Evolutionary conservation across 1,284 basidiomycete species (phyloP).

Genomic region (Prillingera fragicola): DNA sequence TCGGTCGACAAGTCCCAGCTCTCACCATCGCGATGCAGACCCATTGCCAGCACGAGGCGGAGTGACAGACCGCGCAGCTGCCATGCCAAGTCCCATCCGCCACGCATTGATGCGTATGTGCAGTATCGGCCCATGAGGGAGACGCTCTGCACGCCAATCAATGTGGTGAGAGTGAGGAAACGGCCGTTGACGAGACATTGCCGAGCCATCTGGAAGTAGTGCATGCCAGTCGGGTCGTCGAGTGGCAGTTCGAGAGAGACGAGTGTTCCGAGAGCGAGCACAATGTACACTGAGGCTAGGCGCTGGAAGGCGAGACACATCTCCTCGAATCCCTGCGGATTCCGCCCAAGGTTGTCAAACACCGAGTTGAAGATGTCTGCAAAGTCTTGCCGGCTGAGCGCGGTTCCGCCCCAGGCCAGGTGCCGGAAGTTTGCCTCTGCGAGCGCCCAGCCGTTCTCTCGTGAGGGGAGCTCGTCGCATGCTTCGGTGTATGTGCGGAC

Average conservation of each 20-base stretch:
- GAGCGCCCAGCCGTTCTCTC: slow-evolving; percentile 22
- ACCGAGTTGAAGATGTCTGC: slow-evolving; percentile 18
- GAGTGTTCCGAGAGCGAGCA: slow-evolving; percentile 31
- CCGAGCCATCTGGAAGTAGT: slow-evolving; percentile 25
- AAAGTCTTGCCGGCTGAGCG: slow-evolving; percentile 14
- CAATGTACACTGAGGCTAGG: slow-evolving; percentile 26
- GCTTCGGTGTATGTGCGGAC: background rate
- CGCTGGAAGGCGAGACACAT: slow-evolving; percentile 13
- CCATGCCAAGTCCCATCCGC: slow-evolving; percentile 14
- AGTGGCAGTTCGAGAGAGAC: slow-evolving; percentile 33
- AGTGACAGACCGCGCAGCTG: slow-evolving; percentile 24
- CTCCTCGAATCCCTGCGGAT: slow-evolving; percentile 10
- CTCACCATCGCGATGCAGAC: slow-evolving; percentile 24
- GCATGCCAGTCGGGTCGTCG: slow-evolving; percentile 25
- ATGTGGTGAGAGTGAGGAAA: slow-evolving; percentile 29
- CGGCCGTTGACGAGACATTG: slow-evolving; percentile 31
- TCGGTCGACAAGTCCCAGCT: slow-evolving; percentile 17
- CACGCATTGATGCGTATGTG: slow-evolving; percentile 4
- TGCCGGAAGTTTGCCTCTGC: slow-evolving; percentile 26
- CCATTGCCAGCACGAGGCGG: slow-evolving; percentile 29
- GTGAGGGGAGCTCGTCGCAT: slow-evolving; percentile 16
- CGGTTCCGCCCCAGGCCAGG: slow-evolving; percentile 24
- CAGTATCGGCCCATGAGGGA: slow-evolving; percentile 6
- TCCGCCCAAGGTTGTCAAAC: slow-evolving; percentile 2
- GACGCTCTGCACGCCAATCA: slow-evolving; percentile 29